Percentiles rank a stretch among this genome's conserved stretches.
Conservation (phyloP, 176 grass and related monocot species). For the Juncus effusus region DNA sequence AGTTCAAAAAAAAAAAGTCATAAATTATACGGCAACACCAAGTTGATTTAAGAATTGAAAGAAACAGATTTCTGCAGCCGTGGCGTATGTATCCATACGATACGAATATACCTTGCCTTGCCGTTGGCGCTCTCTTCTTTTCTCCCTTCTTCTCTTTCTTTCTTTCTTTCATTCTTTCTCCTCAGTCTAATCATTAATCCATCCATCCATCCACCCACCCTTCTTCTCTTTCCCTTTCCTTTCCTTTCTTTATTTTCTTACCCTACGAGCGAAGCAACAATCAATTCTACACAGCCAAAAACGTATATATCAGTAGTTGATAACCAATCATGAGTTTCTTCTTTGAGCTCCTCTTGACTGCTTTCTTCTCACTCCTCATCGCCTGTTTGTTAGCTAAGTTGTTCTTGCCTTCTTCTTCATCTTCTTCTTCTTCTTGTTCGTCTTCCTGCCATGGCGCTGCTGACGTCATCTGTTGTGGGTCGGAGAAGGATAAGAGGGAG, state of each 20-base stretch:
- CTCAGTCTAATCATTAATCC: conserved; percentile 11
- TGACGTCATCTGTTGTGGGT: neutral
- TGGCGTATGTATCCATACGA: conserved; percentile 42
- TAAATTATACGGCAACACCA: neutral
- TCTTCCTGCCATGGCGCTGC: conserved; percentile 18
- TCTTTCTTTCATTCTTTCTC: conserved; percentile 25
- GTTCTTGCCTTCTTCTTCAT: conserved; percentile 33
- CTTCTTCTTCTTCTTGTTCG: conserved; percentile 16
- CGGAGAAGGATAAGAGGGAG: conserved; percentile 13
- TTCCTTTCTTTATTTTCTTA: conserved; percentile 15
- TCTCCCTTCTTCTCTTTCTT: neutral
- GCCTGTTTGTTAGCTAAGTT: conserved; percentile 60
- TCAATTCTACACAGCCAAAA: conserved; percentile 25
- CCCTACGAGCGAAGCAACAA: conserved; percentile 23
- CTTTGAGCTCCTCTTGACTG: conserved; percentile 68
- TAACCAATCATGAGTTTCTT: conserved; percentile 48
- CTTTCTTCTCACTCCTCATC: conserved; percentile 47
- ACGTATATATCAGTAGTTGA: neutral
- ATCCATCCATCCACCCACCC: neutral
- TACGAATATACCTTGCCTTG: conserved; percentile 64
- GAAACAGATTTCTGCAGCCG: conserved; percentile 6
- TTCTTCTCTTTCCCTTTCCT: conserved; percentile 17
- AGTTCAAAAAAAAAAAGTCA: neutral
- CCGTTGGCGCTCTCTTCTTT: conserved; percentile 44
- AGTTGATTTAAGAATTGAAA: neutral